Conservation (phyloP, 2,329 filamentous ascomycete genomes). For the Elsinoe ampelina region DNA sequence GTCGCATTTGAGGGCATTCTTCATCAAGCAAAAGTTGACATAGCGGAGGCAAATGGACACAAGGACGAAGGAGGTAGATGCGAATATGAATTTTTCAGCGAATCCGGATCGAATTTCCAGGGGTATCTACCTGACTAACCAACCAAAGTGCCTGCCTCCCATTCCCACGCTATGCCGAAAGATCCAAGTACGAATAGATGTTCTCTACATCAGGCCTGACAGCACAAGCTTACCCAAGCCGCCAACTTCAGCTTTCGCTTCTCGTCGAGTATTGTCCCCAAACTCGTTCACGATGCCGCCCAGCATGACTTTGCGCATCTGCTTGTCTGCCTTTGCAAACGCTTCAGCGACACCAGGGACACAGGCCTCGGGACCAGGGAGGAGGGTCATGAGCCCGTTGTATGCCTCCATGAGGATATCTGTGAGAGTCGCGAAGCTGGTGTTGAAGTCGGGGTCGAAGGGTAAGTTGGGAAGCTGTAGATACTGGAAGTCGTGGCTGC, state of each 20-base stretch:
- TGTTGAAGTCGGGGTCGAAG: slow-evolving; percentile 94
- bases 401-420: slow-evolving; percentile 94
- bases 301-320: slow-evolving; percentile 79
- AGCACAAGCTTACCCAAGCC: slow-evolving; percentile 83
- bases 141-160: not conserved
- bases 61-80: not conserved
- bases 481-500: slow-evolving; percentile 79
- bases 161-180: slow-evolving; percentile 10
- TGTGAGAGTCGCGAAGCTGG: slow-evolving; percentile 91
- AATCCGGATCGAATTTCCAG: not conserved
- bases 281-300: slow-evolving; percentile 84
- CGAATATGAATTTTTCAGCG: not conserved
- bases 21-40: slow-evolving; percentile 99
- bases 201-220: slow-evolving; percentile 62
- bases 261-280: slow-evolving; percentile 70
- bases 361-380: slow-evolving; percentile 63
- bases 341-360: slow-evolving; percentile 57
- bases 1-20: slow-evolving; percentile 90
- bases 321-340: slow-evolving; percentile 81
- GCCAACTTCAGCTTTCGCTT: slow-evolving; percentile 70
- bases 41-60: slow-evolving; percentile 35
- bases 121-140: slow-evolving; percentile 12
- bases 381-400: slow-evolving; percentile 62
- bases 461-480: slow-evolving; percentile 85
- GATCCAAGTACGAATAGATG: not conserved